These are phyloP conservation scores for Pythium scleroteichum DNA, from an alignment of 352 stramenopile species.

Conservation along the genomic window DNA sequence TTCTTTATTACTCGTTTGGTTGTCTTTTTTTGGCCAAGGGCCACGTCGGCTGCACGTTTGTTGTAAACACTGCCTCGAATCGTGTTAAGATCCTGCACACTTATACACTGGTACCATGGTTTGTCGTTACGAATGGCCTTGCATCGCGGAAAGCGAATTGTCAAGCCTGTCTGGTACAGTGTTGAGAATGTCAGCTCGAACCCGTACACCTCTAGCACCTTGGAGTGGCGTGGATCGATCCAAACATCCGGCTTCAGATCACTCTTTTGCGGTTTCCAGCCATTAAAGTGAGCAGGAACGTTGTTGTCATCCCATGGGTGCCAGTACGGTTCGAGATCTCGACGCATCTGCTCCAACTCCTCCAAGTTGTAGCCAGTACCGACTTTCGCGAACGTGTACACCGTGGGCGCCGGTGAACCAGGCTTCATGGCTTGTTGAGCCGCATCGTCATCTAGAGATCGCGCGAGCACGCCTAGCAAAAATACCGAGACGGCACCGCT, in stretches of 20 bases:
- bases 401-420: conserved; percentile 45
- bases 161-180: conserved; percentile 79
- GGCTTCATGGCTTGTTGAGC: conserved; percentile 50
- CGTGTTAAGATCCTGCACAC: conserved; percentile 73
- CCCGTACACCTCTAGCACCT: conserved; percentile 83
- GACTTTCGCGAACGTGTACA: conserved; percentile 84
- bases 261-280: conserved; percentile 75
- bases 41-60: conserved; percentile 73
- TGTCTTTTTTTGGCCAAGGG: conserved; percentile 61
- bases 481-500: conserved; percentile 86
- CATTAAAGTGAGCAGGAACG: conserved; percentile 70
- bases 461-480: conserved; percentile 65
- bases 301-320: conserved; percentile 68
- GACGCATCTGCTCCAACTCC: conserved; percentile 70
- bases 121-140: conserved; percentile 86
- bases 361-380: conserved; percentile 84
- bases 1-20: conserved; percentile 49
- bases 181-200: conserved; percentile 85
- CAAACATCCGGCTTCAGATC: conserved; percentile 79
- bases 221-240: conserved; percentile 81
- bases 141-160: conserved; percentile 77
- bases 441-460: conserved; percentile 53
- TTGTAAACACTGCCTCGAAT: conserved; percentile 60
- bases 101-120: conserved; percentile 80
- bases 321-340: conserved; percentile 81